Evolutionary conservation across 805 yeast genomes (phyloP).

Genomic region (Schizosaccharomyces pombe): DNA sequence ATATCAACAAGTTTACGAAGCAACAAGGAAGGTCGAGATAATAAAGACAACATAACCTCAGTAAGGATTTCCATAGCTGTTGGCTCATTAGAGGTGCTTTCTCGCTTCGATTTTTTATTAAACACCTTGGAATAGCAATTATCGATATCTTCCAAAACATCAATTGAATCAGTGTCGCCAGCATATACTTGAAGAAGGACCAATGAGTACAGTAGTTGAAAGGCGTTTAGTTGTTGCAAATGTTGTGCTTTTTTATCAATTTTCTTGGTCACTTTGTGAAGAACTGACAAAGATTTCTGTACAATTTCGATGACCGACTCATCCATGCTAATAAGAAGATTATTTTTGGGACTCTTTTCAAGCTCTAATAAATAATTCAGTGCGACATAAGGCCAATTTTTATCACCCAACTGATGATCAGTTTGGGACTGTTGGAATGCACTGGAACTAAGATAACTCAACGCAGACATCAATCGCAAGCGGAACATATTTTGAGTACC

Average conservation of each 20-base stretch:
- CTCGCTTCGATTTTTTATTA: not conserved
- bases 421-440: not conserved
- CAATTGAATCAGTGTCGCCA: conserved; percentile 50
- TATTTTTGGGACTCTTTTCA: not conserved
- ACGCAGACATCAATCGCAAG: not conserved
- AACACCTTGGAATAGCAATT: conserved; percentile 23
- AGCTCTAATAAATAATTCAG: not conserved
- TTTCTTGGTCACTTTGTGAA: conserved; percentile 23
- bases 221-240: conserved; percentile 28
- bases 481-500: not conserved
- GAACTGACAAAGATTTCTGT: conserved; percentile 24
- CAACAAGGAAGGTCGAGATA: conserved; percentile 33
- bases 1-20: conserved; percentile 33
- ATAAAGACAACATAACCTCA: conserved; percentile 33
- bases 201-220: conserved; percentile 58
- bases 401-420: not conserved
- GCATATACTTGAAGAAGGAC: conserved; percentile 52
- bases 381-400: not conserved
- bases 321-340: conserved; percentile 24
- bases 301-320: conserved; percentile 30
- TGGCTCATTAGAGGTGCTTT: conserved; percentile 9
- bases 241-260: conserved; percentile 18
- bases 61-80: conserved; percentile 27
- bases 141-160: conserved; percentile 49
- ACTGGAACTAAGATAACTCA: not conserved